Base-by-base conservation (phyloP, 129 eudicot species). In the Glebionis coronaria region DNA sequence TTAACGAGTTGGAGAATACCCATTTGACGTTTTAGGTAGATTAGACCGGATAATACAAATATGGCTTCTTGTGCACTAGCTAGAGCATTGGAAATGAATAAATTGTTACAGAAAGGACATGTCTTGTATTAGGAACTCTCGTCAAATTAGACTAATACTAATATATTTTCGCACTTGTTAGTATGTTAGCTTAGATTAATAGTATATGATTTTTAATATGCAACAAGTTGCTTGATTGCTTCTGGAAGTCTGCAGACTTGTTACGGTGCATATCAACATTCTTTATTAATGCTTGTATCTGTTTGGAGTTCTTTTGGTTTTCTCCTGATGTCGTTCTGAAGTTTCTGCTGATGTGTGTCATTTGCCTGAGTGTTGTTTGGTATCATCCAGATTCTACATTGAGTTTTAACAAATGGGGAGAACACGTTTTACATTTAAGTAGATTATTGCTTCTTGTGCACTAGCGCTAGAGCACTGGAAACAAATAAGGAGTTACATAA, bases 61-160 rank as follows among this genome's bases (percentile, higher is more conserved):
- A 23, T 23, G 27, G 31, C 53, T 42, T 63, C 16, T 4, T 42
- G 18, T 3, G 20, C 3, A 20, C 28, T 42, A 19, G 16, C 49
- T 38, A 2, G 9, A 42, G 68, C 49, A 29, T 63, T 35, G 8
- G 68, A 63, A 63, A 63, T 38, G 44, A 35, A 38, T n/a, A n/a
- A n/a, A n/a, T n/a, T n/a, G n/a, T n/a, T n/a, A n/a, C n/a, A n/a
- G n/a, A n/a, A n/a, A n/a, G n/a, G n/a, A n/a, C n/a, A n/a, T n/a
- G n/a, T n/a, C n/a, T n/a, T n/a, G n/a, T n/a, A n/a, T n/a, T n/a
- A n/a, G n/a, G n/a, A n/a, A n/a, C n/a, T n/a, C n/a, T n/a, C n/a
- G n/a, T n/a, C n/a, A n/a, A n/a, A n/a, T n/a, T n/a, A n/a, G n/a
- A n/a, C n/a, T n/a, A n/a, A n/a, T n/a, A n/a, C 40, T 13, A 15